phyloP scores from a whole-genome alignment of 805 yeast species.

The Starmera amethionina region DNA sequence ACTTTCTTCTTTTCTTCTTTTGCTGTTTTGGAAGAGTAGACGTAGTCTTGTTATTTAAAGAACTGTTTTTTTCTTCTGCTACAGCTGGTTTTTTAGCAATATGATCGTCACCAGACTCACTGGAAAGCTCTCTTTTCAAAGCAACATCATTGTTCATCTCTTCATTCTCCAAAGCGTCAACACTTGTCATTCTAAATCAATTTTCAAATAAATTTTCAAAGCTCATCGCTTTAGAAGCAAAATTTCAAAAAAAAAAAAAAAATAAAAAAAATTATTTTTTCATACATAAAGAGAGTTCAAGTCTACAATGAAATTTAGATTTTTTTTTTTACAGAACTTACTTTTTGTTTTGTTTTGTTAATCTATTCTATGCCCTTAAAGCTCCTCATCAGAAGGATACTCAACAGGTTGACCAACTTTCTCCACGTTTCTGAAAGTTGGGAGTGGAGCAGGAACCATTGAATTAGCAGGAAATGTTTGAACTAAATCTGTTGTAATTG shows the following conservation, averaged over 20 bases:
- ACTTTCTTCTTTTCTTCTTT: conserved; percentile 37
- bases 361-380: not conserved
- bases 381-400: conserved; percentile 19
- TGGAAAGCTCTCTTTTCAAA: conserved; percentile 7
- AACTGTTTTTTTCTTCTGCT: not conserved
- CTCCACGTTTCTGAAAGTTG: conserved; percentile 56
- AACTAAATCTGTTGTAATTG: conserved; percentile 16
- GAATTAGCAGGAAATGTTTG: not conserved
- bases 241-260: conserved; percentile 2
- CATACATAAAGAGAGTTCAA: no score
- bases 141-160: not conserved
- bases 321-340: no score
- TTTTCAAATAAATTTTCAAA: not conserved
- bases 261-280: conserved; percentile 2
- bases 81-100: not conserved
- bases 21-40: conserved; percentile 1
- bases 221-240: not conserved
- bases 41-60: not conserved
- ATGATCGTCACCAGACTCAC: conserved; percentile 1
- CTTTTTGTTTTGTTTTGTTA: no score
- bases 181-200: not conserved
- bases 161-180: not conserved
- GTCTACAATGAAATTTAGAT: not conserved
- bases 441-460: conserved; percentile 28
- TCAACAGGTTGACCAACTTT: conserved; percentile 41